Evolutionary conservation across 169 alveolate genomes (phyloP).

Genomic region (Plasmodium vinckei): DNA sequence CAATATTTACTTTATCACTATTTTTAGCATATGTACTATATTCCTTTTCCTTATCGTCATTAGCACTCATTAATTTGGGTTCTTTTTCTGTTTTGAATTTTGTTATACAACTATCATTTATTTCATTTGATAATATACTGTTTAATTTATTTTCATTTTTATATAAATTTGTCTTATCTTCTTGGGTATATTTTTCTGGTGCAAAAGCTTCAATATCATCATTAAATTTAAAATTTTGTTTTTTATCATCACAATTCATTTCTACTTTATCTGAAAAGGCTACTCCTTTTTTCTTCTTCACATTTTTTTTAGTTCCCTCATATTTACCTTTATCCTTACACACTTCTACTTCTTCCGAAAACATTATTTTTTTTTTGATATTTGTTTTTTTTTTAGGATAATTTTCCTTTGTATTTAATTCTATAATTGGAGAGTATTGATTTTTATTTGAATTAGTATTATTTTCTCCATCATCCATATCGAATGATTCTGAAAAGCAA

Average conservation of each 20-base stretch:
- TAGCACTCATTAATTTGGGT: neutral
- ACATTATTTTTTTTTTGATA: constrained; percentile 50
- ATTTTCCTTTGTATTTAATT: constrained; percentile 4
- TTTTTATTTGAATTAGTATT: neutral
- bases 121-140: too few species aligned
- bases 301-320: constrained; percentile 14
- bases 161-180: neutral
- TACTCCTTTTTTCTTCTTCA: constrained; percentile 22
- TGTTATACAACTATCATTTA: neutral
- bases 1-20: neutral
- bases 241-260: constrained; percentile 8
- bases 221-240: constrained; percentile 10
- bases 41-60: constrained; percentile 2
- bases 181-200: constrained; percentile 1
- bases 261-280: constrained; percentile 14
- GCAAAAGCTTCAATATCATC: constrained; percentile 9
- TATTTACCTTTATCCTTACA: constrained; percentile 1
- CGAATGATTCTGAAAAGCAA: constrained; percentile 9
- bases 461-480: neutral
- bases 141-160: constrained; percentile 2
- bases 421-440: constrained; percentile 4
- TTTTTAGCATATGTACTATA: neutral
- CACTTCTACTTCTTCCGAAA: constrained; percentile 38
- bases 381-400: constrained; percentile 10
- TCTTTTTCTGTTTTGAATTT: neutral